Base-by-base conservation (phyloP, 169 alveolate species). In the Pseudocohnilembus persalinus region DNA sequence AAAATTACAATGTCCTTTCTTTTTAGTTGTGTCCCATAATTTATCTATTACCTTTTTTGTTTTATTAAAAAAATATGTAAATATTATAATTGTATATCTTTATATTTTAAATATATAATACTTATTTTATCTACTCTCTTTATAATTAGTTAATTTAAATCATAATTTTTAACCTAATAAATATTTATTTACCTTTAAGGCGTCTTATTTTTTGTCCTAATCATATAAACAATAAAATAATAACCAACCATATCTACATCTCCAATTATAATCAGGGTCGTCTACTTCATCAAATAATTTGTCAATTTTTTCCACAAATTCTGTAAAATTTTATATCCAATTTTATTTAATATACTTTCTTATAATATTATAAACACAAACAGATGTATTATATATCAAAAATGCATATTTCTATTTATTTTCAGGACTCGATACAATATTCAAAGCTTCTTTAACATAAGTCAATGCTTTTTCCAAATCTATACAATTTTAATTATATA, bases 171-270 rank as follows among this genome's bases (percentile, higher is more conserved):
- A n/a, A n/a, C n/a, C n/a, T n/a, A n/a, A n/a, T n/a, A n/a, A n/a
- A 49, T 49, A 11, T 49, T 49, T 49, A 49, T 49, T 49, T 49
- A 49, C 68, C 20, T 49, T 49, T 91, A 84, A 15, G 1, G 97
- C 97, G 63, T 96, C 98, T 27, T 94, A 90, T 83, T 94, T 96
- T 87, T 94, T 93, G n/a, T 96, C 98, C 33, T 95, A 94, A 87
- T 96, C 98, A 35, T 92, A 82, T 49, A 92, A 88, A 73, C 95
- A 85, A 73, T 94, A 90, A 26, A 94, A 95, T 31, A 96, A 89
- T n/a, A 92, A 88, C 84, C 93, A 92, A 49, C 94, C 74, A 63
- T 87, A 93, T 75, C 96, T 84, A 74, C 93, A 90, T 78, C 98
- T 87, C 96, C 97, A 94, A 87, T 93, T 91, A 64, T 90, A 91